phyloP scores from a whole-genome alignment of 495 filamentous ascomycete species.

The Penicillium coprophilum region DNA sequence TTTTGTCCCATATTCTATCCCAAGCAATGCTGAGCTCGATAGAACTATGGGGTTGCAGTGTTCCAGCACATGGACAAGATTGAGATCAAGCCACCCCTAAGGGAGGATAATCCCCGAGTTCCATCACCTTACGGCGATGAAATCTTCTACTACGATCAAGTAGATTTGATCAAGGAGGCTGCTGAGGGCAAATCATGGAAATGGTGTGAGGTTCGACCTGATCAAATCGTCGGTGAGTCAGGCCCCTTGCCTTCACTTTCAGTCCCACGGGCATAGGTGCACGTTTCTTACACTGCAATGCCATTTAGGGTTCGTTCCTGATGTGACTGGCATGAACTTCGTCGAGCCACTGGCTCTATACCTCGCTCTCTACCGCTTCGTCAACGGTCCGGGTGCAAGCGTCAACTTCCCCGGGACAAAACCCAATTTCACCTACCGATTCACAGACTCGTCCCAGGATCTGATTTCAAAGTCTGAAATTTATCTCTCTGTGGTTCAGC shows the following conservation, averaged over 20 bases:
- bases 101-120: constrained; percentile 42
- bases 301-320: constrained; percentile 19
- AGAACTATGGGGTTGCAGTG: constrained; percentile 44
- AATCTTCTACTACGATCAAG: constrained; percentile 50
- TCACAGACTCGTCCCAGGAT: constrained; percentile 41
- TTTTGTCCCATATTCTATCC: not conserved
- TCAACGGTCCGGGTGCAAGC: constrained; percentile 28
- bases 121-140: constrained; percentile 42
- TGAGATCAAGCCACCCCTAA: constrained; percentile 25
- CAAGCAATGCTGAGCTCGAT: not conserved
- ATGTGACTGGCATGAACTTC: not conserved
- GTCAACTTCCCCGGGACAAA: constrained; percentile 39
- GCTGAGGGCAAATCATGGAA: constrained; percentile 41
- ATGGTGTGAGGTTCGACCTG: constrained; percentile 47
- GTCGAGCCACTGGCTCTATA: constrained; percentile 32
- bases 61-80: constrained; percentile 23
- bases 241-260: constrained; percentile 32
- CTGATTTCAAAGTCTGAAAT: constrained; percentile 44
- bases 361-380: constrained; percentile 35
- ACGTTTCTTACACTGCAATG: too few species aligned
- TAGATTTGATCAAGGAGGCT: constrained; percentile 37
- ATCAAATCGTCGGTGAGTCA: constrained; percentile 44
- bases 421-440: constrained; percentile 19
- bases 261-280: not conserved
- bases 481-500: constrained; percentile 32